phyloP scores from a whole-genome alignment of 208 protist species.

The Tritrichomonas foetus region DNA sequence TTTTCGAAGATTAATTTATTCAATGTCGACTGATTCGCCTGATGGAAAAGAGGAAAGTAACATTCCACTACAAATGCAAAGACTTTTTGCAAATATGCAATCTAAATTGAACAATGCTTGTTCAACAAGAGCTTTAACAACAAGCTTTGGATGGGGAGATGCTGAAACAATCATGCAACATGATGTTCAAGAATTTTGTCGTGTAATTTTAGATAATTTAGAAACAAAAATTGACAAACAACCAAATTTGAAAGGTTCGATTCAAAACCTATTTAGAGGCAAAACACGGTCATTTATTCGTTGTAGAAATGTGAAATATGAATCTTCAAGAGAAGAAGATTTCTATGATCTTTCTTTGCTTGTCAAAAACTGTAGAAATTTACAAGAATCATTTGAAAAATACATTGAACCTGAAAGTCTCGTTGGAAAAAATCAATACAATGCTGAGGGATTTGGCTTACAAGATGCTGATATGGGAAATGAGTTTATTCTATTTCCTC shows the following conservation, averaged over 20 bases:
- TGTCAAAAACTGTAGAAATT: background rate
- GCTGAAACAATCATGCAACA: slow-evolving; percentile 75
- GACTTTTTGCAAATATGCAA: background rate
- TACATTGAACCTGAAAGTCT: background rate
- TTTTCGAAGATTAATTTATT: background rate
- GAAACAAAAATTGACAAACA: slow-evolving; percentile 69
- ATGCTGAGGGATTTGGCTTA: background rate
- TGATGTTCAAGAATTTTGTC: slow-evolving; percentile 72
- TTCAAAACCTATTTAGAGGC: background rate
- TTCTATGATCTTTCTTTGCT: background rate
- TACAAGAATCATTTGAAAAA: background rate
- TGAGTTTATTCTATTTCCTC: slow-evolving; percentile 65
- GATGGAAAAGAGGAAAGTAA: too few species aligned
- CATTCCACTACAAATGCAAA: slow-evolving; percentile 52
- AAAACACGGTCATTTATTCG: background rate
- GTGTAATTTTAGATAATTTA: slow-evolving; percentile 74
- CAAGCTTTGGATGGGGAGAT: background rate
- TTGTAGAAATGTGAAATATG: background rate
- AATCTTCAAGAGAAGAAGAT: background rate
- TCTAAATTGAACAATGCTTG: slow-evolving; percentile 47
- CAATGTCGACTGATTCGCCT: background rate
- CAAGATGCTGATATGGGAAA: slow-evolving; percentile 8
- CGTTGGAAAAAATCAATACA: background rate
- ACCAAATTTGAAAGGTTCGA: background rate
- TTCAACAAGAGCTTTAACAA: slow-evolving; percentile 58